phyloP scores from a whole-genome alignment of 2,329 filamentous ascomycete species.

The Reticulascus tulasneorum region DNA sequence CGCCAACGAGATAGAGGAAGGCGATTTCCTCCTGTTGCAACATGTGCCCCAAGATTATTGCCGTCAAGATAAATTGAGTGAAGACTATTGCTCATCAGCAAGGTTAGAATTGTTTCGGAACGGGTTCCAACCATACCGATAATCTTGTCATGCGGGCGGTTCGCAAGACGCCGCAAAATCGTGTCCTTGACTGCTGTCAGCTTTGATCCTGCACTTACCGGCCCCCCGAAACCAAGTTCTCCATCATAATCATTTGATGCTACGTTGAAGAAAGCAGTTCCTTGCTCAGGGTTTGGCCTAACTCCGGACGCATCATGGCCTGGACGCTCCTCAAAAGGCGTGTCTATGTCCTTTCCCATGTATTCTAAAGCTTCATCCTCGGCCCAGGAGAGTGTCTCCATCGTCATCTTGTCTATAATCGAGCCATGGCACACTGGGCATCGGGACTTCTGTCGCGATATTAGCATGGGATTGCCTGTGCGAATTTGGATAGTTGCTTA shows the following conservation, averaged over 20 bases:
- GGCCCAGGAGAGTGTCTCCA: too few relatives aligned
- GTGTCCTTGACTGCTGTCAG: conserved; percentile 25
- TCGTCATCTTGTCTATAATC: too few relatives aligned
- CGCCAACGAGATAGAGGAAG: conserved; percentile 35
- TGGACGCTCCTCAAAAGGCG: neutral
- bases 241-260: too few relatives aligned
- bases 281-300: conserved; percentile 4
- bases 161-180: conserved; percentile 24
- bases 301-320: conserved; percentile 20
- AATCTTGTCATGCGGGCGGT: conserved; percentile 32
- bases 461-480: too few relatives aligned
- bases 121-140: conserved; percentile 26
- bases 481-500: too few relatives aligned
- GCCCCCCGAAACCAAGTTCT: too few relatives aligned
- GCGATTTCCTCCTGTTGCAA: conserved; percentile 21
- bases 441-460: too few relatives aligned
- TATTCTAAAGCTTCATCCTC: too few relatives aligned
- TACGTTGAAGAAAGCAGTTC: conserved; percentile 21
- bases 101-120: neutral
- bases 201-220: too few relatives aligned
- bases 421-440: too few relatives aligned
- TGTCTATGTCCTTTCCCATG: neutral
- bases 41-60: conserved; percentile 30
- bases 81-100: conserved; percentile 24
- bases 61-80: conserved; percentile 26